phyloP scores from a whole-genome alignment of 2,329 filamentous ascomycete species.

The Fusarium lyarnte region DNA sequence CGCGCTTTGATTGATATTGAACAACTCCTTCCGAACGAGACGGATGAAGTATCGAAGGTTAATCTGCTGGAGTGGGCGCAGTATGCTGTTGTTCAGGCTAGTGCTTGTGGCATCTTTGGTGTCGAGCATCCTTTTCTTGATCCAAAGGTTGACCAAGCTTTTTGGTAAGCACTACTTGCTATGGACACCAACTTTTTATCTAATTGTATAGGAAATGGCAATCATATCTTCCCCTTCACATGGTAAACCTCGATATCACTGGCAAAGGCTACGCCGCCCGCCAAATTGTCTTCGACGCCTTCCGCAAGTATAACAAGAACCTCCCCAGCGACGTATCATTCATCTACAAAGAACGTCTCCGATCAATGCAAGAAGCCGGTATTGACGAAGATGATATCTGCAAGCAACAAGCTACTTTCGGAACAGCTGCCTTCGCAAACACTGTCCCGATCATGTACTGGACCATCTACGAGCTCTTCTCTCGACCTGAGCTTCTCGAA shows the following conservation, averaged over 20 bases:
- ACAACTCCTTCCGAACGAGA: not conserved
- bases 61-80: slow-evolving; percentile 13
- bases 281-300: slow-evolving; percentile 28
- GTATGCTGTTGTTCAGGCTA: slow-evolving; percentile 31
- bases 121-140: slow-evolving; percentile 30
- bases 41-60: not conserved
- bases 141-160: slow-evolving; percentile 17
- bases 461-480: slow-evolving; percentile 33
- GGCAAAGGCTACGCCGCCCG: slow-evolving; percentile 28
- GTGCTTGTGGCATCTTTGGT: slow-evolving; percentile 31
- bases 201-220: slow-evolving; percentile 25
- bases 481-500: slow-evolving; percentile 8
- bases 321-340: slow-evolving; percentile 24
- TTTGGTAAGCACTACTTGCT: slow-evolving; percentile 13
- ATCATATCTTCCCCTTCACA: slow-evolving; percentile 17
- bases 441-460: slow-evolving; percentile 28
- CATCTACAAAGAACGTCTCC: slow-evolving; percentile 11
- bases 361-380: slow-evolving; percentile 14
- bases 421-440: slow-evolving; percentile 26
- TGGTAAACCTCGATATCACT: slow-evolving; percentile 15
- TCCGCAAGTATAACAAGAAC: slow-evolving; percentile 21
- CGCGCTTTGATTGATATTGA: slow-evolving; percentile 16
- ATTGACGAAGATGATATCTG: slow-evolving; percentile 21
- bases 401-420: slow-evolving; percentile 32
- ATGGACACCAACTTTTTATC: fast-evolving